Percentiles rank a stretch among this genome's conserved stretches.
These are phyloP conservation scores for Biscogniauxia mediterranea DNA, from an alignment of 2,329 filamentous ascomycete genomes.

Conservation along the genomic window DNA sequence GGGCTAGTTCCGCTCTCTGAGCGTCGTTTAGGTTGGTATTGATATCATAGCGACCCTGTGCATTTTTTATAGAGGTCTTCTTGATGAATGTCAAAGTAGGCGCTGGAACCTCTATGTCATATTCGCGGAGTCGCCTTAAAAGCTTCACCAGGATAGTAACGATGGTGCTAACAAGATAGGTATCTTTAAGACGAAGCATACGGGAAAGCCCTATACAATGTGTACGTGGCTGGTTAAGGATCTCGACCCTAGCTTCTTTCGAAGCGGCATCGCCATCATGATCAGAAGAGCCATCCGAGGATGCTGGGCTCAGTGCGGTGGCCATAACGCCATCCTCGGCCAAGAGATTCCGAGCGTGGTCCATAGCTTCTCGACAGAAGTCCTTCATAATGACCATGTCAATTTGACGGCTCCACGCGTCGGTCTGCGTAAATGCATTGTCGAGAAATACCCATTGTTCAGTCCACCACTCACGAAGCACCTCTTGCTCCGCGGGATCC, in stretches of 20 bases:
- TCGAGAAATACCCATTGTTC: conserved; percentile 79
- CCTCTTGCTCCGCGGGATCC: conserved; percentile 59
- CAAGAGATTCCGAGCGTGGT: conserved; percentile 83
- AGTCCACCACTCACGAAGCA: conserved; percentile 78
- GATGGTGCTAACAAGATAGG: conserved; percentile 78
- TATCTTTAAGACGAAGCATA: conserved; percentile 88
- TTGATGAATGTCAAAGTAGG: conserved; percentile 60
- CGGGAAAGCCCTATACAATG: conserved; percentile 71
- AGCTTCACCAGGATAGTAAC: conserved; percentile 84
- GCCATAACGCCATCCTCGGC: conserved; percentile 82
- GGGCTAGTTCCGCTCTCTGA: conserved; percentile 79
- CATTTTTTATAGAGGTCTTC: conserved; percentile 63
- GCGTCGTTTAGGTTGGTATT: conserved; percentile 78
- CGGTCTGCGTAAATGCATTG: conserved; percentile 78
- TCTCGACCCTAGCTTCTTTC: conserved; percentile 38
- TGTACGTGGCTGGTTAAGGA: conserved; percentile 63
- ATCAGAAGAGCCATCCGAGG: conserved; percentile 28
- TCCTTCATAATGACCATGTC: conserved; percentile 81
- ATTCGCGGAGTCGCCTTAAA: conserved; percentile 74
- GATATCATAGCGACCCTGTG: conserved; percentile 54
- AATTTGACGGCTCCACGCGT: conserved; percentile 75
- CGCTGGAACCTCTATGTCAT: conserved; percentile 67
- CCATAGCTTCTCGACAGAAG: conserved; percentile 93
- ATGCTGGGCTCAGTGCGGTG: conserved; percentile 54
- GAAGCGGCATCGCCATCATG: conserved; percentile 35